These are phyloP conservation scores for Gloeostereum incarnatum DNA, from an alignment of 768 basidiomycete genomes.

Conservation along the genomic window DNA sequence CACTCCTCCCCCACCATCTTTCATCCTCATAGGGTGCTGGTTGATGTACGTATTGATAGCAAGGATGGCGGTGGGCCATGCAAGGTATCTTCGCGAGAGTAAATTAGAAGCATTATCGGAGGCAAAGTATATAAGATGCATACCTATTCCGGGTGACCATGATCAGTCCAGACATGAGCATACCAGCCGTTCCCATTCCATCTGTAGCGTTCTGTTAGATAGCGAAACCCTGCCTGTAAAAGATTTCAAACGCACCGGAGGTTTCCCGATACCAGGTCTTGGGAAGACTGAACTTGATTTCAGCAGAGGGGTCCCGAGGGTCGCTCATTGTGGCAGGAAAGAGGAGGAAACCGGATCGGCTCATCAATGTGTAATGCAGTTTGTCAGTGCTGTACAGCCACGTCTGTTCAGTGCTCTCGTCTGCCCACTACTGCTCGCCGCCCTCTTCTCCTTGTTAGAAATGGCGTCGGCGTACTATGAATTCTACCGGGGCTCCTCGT, in stretches of 20 bases:
- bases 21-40: slow-evolving; percentile 40
- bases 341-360: no score
- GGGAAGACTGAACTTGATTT: no score
- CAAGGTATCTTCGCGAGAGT: slow-evolving; percentile 24
- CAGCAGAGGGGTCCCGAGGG: no score
- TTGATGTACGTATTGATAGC: slow-evolving; percentile 34
- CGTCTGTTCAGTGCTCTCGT: no score
- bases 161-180: slow-evolving; percentile 44
- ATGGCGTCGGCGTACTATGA: slow-evolving; percentile 89
- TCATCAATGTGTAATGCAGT: no score
- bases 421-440: no score
- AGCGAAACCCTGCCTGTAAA: no score
- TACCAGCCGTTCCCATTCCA: slow-evolving; percentile 22
- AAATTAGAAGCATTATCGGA: neutral
- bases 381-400: no score
- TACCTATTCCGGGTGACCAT: slow-evolving; percentile 49
- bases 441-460: slow-evolving; percentile 6
- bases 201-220: no score
- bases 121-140: slow-evolving; percentile 10
- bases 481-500: slow-evolving; percentile 90
- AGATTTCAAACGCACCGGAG: no score
- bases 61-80: slow-evolving; percentile 40
- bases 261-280: no score
- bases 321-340: no score
- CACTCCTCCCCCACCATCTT: slow-evolving; percentile 25